These are phyloP conservation scores for Prosopis cineraria DNA, from an alignment of 306 rosid genomes.

Conservation along the genomic window DNA sequence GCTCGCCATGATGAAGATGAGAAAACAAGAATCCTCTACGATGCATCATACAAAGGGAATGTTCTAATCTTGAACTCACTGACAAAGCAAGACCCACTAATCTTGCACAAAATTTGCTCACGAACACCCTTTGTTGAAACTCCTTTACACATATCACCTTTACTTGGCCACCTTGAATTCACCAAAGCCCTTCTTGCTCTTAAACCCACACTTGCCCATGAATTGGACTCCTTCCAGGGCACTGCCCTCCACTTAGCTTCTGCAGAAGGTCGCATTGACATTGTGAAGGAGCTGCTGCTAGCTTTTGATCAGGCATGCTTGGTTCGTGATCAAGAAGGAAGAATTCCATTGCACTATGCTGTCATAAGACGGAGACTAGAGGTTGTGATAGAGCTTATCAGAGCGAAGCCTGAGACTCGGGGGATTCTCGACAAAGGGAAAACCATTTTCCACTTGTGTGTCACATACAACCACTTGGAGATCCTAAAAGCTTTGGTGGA, in stretches of 20 bases:
- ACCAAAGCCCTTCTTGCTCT: background rate
- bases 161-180: background rate
- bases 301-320: background rate
- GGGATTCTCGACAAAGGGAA: background rate
- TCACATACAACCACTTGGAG: background rate
- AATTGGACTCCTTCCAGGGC: background rate
- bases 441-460: background rate
- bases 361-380: slow-evolving; percentile 9
- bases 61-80: too few species aligned
- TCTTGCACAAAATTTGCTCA: too few species aligned
- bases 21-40: too few species aligned
- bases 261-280: background rate
- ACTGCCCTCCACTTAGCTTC: slow-evolving; percentile 31
- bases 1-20: too few species aligned
- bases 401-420: background rate
- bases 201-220: background rate
- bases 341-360: slow-evolving; percentile 30
- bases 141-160: background rate
- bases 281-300: background rate
- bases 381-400: background rate
- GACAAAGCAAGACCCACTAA: too few species aligned
- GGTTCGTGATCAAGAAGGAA: background rate
- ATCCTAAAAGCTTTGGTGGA: slow-evolving; percentile 6
- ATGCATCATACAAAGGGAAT: too few species aligned
- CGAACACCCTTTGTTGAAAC: too few species aligned